Base-by-base conservation (phyloP, 192 early-diverging fungal species). In the Linnemannia exigua region DNA sequence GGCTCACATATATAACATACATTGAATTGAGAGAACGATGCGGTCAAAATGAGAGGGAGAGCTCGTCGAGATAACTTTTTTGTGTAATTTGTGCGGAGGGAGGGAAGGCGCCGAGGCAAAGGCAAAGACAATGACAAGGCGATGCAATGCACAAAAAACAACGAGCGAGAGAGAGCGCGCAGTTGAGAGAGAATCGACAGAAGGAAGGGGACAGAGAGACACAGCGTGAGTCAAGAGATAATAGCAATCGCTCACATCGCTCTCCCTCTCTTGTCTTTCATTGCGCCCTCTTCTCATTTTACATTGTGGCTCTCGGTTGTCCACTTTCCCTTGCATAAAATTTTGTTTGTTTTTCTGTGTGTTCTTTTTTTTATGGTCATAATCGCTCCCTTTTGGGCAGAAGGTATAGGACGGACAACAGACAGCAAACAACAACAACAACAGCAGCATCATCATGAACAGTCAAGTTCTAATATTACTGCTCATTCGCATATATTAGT, bases 251-350 rank as follows among this genome's bases (percentile, higher is more conserved):
- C 58, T 63, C 58, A 31, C 58, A 63, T 63, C 28, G 28, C 12
- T 25, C 41, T 44, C 41, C 9, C 41, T 9, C 41, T 44, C 41
- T 9, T 44, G 9, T n/a, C n/a, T n/a, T n/a, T n/a, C n/a, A n/a
- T n/a, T n/a, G n/a, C n/a, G n/a, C n/a, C n/a, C n/a, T n/a, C n/a
- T n/a, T n/a, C n/a, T n/a, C 17, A 52, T 8, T n/a, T 58, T 22
- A 28, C 58, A 63, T 63, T 63, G 3, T 12, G 2, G 58, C 58
- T 63, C 58, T 63, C 12, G 28, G 58, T 31, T 63, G 28, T 44
- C 41, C 58, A 63, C 58, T 63, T 63, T 63, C 58, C 58, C 58
- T 63, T 63, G 58, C 58, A 63, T 63, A 63, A 63, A n/a, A 63
- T 63, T n/a, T 63, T 63, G 58, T 14, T 63, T 63, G 22, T 61